Evolutionary conservation across 345 rosid genomes (phyloP), one percentile per base, ranked within the genome.

Genomic region (Erucastrum elatum): DNA sequence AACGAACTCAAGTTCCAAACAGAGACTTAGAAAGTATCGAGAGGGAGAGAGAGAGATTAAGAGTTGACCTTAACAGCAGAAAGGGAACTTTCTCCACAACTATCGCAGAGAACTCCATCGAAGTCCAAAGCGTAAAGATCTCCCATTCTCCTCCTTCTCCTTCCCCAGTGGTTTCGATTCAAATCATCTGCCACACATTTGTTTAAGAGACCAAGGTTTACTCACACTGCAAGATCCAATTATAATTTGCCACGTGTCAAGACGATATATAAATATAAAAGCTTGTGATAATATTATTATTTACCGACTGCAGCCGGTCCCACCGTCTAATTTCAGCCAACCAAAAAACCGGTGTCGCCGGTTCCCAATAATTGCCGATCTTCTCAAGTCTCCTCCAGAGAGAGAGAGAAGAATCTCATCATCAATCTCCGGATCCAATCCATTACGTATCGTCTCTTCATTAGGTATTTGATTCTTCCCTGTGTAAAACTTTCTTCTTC

Each of bases 21-120:
- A 61, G 67, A 51, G 46, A n/a, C 49, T 31, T 31, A 25, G 6
- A 44, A 49, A 72, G 30, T 17, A 5, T 34, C 1, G 29, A 51
- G 69, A 74, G 59, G 59, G 15, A 21, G 27, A 74, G 59, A 66
- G 15, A 21, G 27, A 46, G 41, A 7, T 13, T 13, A 51, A 27
- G 27, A 21, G 1, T 13, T 27, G 37, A 88, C 98, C 97, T 92
- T 94, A 78, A 94, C 90, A 66, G 97, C 97, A 53, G 98, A 94
- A 63, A 92, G 87, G 30, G 98, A 88, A 87, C 97, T 94, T 79
- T 92, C 98, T 26, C 97, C 97, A 60, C 97, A 94, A 73, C 97
- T 90, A 76, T 53, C 59, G 72, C 97, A 94, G 77, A 94, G 83
- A 80, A 94, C 94, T 76, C 98, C 97, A 58, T 94, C 98, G 83